These are phyloP conservation scores for Collybia nuda DNA, from an alignment of 768 basidiomycete species.

Conservation along the genomic window DNA sequence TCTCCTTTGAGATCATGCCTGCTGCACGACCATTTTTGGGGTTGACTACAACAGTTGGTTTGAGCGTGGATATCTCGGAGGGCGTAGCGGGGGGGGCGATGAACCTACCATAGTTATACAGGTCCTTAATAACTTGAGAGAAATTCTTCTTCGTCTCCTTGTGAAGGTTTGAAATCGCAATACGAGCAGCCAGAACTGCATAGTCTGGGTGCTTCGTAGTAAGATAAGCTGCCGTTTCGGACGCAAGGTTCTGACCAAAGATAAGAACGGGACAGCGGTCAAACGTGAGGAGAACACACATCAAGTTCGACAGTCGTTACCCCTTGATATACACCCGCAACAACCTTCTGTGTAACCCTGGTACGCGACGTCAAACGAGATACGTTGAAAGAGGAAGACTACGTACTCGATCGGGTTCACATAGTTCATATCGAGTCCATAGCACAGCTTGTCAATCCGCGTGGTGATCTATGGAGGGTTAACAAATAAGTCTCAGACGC, in stretches of 20 bases:
- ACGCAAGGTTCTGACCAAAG: constrained; percentile 79
- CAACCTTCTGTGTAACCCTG: constrained; percentile 90
- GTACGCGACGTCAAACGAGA: not conserved
- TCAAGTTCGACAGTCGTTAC: constrained; percentile 98
- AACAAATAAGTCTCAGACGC: constrained; percentile 13
- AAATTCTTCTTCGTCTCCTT: constrained; percentile 99
- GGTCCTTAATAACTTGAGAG: constrained; percentile 86
- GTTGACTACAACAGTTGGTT: constrained; percentile 57
- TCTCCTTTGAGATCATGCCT: constrained; percentile 89
- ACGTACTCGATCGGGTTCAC: constrained; percentile 91
- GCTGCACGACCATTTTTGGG: constrained; percentile 89
- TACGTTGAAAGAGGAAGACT: not conserved
- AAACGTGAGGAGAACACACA: constrained; percentile 44
- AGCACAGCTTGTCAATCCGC: constrained; percentile 87
- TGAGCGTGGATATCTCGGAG: not conserved
- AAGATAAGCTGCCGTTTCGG: constrained; percentile 95
- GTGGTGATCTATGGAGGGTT: constrained; percentile 69
- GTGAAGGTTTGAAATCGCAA: constrained; percentile 97
- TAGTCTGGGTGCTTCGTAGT: constrained; percentile 98
- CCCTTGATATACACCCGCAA: constrained; percentile 89
- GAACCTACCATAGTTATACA: constrained; percentile 80
- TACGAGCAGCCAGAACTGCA: constrained; percentile 96
- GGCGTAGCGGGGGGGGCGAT: no score
- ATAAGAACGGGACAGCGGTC: not conserved
- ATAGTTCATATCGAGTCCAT: constrained; percentile 90